Evolutionary conservation across 495 filamentous ascomycete species (phyloP).

Genomic region (Tuber aestivum): DNA sequence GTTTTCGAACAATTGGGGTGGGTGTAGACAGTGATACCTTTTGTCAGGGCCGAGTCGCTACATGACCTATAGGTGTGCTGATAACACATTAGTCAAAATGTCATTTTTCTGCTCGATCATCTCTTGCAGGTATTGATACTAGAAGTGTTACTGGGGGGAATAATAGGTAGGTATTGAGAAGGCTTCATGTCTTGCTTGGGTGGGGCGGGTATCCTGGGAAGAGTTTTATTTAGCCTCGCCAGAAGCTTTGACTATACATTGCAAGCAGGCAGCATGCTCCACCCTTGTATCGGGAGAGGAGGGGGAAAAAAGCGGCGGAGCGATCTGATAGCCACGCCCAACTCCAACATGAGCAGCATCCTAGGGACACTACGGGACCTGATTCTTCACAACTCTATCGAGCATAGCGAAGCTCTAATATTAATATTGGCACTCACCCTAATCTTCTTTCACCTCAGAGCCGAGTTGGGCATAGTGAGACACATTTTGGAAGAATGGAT

Average conservation of each 20-base stretch:
- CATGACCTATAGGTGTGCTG: background rate
- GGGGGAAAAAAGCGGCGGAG: background rate
- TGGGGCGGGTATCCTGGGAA: background rate
- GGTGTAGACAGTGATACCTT: background rate
- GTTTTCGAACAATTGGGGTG: background rate
- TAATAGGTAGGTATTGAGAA: background rate
- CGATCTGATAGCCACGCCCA: background rate
- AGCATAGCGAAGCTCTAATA: background rate
- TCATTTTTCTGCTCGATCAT: background rate
- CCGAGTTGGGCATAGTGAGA: background rate
- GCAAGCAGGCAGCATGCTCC: background rate
- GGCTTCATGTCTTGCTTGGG: background rate
- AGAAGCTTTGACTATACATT: background rate
- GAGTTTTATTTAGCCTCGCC: background rate
- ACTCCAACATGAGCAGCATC: background rate
- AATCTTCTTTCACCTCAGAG: background rate
- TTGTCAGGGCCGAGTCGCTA: background rate
- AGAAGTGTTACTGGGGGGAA: background rate
- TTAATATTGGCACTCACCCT: background rate
- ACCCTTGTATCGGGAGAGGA: background rate
- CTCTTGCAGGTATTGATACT: background rate
- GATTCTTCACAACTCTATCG: background rate
- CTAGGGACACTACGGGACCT: background rate
- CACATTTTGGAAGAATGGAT: background rate
- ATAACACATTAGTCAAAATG: background rate